These are phyloP conservation scores for Huntiella bhutanensis DNA, from an alignment of 2,329 filamentous ascomycete genomes.

Conservation along the genomic window DNA sequence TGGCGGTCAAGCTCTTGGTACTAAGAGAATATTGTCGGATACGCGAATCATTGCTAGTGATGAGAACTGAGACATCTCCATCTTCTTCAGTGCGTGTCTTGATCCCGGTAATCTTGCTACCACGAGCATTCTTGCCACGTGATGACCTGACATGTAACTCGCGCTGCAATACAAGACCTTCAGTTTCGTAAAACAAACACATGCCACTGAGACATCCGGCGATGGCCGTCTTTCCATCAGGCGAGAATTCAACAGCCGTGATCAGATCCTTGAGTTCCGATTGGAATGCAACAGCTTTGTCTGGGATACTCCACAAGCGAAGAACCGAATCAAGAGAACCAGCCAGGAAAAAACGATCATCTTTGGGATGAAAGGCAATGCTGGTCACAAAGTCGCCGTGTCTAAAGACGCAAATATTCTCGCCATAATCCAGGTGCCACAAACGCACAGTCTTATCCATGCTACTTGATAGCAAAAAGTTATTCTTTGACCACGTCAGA, in stretches of 20 bases:
- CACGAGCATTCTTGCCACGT: constrained; percentile 81
- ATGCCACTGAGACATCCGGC: constrained; percentile 72
- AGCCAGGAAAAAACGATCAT: constrained; percentile 92
- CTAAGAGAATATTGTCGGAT: constrained; percentile 76
- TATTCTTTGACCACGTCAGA: constrained; percentile 97
- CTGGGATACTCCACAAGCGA: constrained; percentile 88
- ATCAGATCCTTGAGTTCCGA: constrained; percentile 68
- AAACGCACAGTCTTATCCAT: constrained; percentile 96
- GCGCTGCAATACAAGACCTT: constrained; percentile 64
- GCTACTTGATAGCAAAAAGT: constrained; percentile 83
- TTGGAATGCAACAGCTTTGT: constrained; percentile 78
- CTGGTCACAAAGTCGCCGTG: constrained; percentile 92
- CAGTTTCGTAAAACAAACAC: constrained; percentile 82
- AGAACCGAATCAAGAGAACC: constrained; percentile 80
- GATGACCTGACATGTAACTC: constrained; percentile 90
- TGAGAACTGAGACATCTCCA: constrained; percentile 61
- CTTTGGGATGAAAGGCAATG: constrained; percentile 81
- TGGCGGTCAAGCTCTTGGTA: constrained; percentile 69
- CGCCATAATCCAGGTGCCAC: constrained; percentile 72
- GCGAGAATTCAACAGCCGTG: constrained; percentile 83
- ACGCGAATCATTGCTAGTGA: constrained; percentile 89
- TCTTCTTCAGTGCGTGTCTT: constrained; percentile 42
- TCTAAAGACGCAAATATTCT: constrained; percentile 85
- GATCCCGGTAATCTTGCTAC: constrained; percentile 93
- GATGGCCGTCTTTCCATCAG: constrained; percentile 76